These are phyloP conservation scores for Mycena haematopus DNA, from an alignment of 768 basidiomycete genomes.

Conservation along the genomic window DNA sequence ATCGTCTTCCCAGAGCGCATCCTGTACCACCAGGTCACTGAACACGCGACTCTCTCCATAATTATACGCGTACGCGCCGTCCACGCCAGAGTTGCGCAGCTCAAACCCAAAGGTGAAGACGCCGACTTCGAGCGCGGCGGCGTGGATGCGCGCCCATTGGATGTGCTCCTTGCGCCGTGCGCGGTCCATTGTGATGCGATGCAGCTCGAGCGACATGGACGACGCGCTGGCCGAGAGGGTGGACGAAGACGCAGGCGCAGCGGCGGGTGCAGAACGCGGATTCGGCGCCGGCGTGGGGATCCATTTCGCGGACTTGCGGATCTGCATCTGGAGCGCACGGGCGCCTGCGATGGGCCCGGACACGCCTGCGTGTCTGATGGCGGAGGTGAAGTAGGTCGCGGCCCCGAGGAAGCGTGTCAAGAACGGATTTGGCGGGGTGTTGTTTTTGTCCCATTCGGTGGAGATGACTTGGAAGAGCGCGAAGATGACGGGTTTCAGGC, in stretches of 20 bases:
- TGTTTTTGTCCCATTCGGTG: slow-evolving; percentile 36
- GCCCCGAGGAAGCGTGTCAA: slow-evolving; percentile 61
- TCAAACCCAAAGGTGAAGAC: slow-evolving; percentile 52
- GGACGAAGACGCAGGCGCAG: slow-evolving; percentile 34
- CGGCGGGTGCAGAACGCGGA: slow-evolving; percentile 19
- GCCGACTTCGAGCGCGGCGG: slow-evolving; percentile 65
- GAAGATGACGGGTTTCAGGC: slow-evolving; percentile 58
- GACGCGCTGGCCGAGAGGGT: slow-evolving; percentile 31
- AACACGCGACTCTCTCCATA: slow-evolving; percentile 55
- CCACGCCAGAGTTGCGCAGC: slow-evolving; percentile 34
- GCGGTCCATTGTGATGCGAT: slow-evolving; percentile 63
- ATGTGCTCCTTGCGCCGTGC: slow-evolving; percentile 69
- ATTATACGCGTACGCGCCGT: slow-evolving; percentile 48
- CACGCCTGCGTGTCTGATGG: slow-evolving; percentile 59
- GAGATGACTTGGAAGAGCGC: slow-evolving; percentile 62
- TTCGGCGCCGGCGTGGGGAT: slow-evolving; percentile 38
- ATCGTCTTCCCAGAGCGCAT: slow-evolving; percentile 71
- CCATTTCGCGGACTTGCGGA: slow-evolving; percentile 65
- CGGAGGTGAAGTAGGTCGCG: slow-evolving; percentile 54
- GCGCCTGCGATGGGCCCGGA: slow-evolving; percentile 62
- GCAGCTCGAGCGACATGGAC: slow-evolving; percentile 65
- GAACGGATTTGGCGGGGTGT: slow-evolving; percentile 39
- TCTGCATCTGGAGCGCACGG: slow-evolving; percentile 62
- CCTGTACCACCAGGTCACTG: slow-evolving; percentile 67
- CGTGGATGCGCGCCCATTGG: slow-evolving; percentile 72